These are phyloP conservation scores for Suillus sp. DNA, from an alignment of 768 basidiomycete genomes.

Conservation along the genomic window DNA sequence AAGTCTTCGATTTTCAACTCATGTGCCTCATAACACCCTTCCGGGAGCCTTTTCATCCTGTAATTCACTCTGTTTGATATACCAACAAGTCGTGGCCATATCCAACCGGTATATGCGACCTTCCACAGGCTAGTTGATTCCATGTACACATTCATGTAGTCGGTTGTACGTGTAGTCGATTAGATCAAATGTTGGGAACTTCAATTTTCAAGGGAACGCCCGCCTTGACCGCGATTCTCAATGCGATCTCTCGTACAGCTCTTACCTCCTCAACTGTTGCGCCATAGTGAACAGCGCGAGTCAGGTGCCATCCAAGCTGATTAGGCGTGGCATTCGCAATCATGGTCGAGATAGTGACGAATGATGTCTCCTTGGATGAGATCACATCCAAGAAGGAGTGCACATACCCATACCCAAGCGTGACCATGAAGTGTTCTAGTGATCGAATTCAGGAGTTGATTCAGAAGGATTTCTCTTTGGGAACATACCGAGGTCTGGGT, in stretches of 20 bases:
- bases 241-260: conserved; percentile 57
- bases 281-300: conserved; percentile 54
- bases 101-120: background rate
- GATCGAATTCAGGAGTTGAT: conserved; percentile 2
- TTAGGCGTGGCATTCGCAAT: conserved; percentile 62
- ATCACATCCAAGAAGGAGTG: conserved; percentile 53
- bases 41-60: background rate
- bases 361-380: conserved; percentile 57
- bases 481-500: conserved; percentile 64
- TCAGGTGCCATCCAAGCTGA: conserved; percentile 67
- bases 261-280: conserved; percentile 54
- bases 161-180: background rate
- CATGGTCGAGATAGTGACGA: conserved; percentile 57
- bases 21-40: background rate
- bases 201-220: conserved; percentile 55
- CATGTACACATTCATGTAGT: background rate
- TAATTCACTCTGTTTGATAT: background rate
- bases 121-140: background rate
- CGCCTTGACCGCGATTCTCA: conserved; percentile 48
- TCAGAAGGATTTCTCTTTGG: background rate
- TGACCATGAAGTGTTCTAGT: conserved; percentile 55
- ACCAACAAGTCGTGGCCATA: background rate
- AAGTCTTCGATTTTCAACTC: background rate
- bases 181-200: conserved; percentile 47
- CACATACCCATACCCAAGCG: conserved; percentile 56